Conservation (phyloP, 176 grass and related monocot genomes). For the Canna indica region DNA sequence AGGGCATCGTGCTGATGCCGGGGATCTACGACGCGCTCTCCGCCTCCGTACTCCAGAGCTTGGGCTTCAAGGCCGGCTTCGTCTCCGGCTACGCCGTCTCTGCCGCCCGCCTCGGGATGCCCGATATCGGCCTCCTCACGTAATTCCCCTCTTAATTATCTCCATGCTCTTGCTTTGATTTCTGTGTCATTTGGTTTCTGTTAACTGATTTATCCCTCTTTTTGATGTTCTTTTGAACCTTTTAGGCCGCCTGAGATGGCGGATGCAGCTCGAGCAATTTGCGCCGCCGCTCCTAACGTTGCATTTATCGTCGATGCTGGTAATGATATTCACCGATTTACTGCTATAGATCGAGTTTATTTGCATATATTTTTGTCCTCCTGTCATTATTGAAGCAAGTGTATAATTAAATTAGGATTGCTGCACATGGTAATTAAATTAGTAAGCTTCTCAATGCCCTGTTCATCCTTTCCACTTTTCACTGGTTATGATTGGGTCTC, state of each 20-base stretch:
- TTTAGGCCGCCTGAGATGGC: conserved; percentile 45
- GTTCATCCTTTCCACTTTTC: too few relatives aligned
- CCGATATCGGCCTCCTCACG: conserved; percentile 43
- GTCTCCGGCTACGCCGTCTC: conserved; percentile 38
- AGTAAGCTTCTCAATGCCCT: too few relatives aligned
- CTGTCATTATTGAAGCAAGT: too few relatives aligned
- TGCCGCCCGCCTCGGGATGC: conserved; percentile 30
- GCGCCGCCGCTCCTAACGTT: conserved; percentile 7
- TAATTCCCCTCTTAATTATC: too few relatives aligned
- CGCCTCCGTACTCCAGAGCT: conserved; percentile 32
- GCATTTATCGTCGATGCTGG: conserved; percentile 35
- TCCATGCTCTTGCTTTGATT: neutral
- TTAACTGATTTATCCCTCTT: neutral
- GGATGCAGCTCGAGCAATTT: conserved; percentile 26
- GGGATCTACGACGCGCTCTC: conserved; percentile 40
- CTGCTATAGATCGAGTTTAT: too few relatives aligned
- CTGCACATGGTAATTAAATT: too few relatives aligned
- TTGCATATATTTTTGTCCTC: too few relatives aligned
- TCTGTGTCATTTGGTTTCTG: neutral
- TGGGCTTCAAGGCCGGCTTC: conserved; percentile 30
- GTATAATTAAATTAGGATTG: too few relatives aligned
- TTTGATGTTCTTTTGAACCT: too few relatives aligned
- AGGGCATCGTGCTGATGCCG: conserved; percentile 26
- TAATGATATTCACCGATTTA: neutral
- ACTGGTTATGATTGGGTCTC: too few relatives aligned